Evolutionary conservation across 2,329 filamentous ascomycete species (phyloP), one percentile per base, ranked within the genome.

Genomic region (Colletotrichum aenigma): DNA sequence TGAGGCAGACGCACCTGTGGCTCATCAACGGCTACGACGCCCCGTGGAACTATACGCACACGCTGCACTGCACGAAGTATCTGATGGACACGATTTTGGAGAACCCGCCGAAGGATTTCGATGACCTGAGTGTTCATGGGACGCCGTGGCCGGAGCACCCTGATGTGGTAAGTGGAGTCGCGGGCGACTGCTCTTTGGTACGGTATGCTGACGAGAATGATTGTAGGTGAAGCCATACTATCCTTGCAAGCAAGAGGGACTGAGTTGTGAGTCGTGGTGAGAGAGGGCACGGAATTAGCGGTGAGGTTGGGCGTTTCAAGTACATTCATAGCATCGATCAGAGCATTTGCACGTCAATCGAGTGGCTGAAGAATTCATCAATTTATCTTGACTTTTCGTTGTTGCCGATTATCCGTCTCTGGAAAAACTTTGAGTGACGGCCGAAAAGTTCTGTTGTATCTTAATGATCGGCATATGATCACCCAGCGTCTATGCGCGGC

Each of bases 71-170:
- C 48, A 70, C 66, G 2, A 60, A 69, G 38, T 73, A 73, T 2
- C 2, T 73, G 56, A 73, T 73, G 70, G 70, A 73, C 18, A 66
- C 70, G 1, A 73, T 73, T 15, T 28, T 73, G 38, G 70, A 73
- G 70, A 73, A 69, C 24, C 70, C 70, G 26, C 70, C 70, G 12
- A 69, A 69, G 24, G 65, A 73, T 10, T 73, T 73, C 26, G 70
- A 69, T 4, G 64, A 69, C 5, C 15, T 73, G 6, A 73, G 26
- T 26, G 70, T 73, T 3, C 70, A 73, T 4, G 70, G 70, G 1
- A 73, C 70, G 9, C 70, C 70, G 4, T 73, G 70, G 70, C 70
- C 70, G n/a, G 71, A 74, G 58, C 71, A 74, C 32, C 66, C 71
- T 4, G 71, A 70, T 10, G 43, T 74, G 12, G 71, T 74, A 24